Conservation (phyloP, 2,329 filamentous ascomycete species). For the Raffaelea arxii region DNA sequence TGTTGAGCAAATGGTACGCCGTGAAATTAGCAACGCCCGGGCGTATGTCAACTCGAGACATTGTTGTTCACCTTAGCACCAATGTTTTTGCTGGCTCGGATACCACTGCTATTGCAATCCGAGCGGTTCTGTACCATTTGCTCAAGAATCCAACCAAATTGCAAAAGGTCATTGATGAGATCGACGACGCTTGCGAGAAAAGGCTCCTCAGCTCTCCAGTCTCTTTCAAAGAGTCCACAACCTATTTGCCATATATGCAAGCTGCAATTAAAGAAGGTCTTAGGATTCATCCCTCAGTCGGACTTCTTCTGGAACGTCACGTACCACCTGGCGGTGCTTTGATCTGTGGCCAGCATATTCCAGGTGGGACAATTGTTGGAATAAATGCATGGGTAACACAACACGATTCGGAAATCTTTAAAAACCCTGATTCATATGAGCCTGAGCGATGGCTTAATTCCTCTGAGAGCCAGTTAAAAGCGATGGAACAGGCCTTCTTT, state of each 20-base stretch:
- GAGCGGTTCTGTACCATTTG: conserved; percentile 25
- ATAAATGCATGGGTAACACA: conserved; percentile 30
- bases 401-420: conserved; percentile 33
- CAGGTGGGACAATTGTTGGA: conserved; percentile 27
- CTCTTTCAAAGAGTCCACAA: conserved; percentile 13
- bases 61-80: background rate
- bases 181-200: conserved; percentile 20
- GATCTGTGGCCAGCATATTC: conserved; percentile 19
- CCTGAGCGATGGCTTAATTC: conserved; percentile 38
- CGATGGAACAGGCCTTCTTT: background rate
- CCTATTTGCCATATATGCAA: conserved; percentile 34
- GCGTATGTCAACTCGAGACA: background rate
- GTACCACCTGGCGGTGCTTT: conserved; percentile 29
- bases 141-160: conserved; percentile 19
- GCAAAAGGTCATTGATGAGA: conserved; percentile 21
- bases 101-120: conserved; percentile 23
- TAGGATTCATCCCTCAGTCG: conserved; percentile 38
- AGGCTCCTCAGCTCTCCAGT: conserved; percentile 2
- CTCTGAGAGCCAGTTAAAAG: conserved; percentile 14
- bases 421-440: conserved; percentile 31
- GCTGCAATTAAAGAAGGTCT: conserved; percentile 42
- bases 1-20: background rate
- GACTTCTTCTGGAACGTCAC: conserved; percentile 37
- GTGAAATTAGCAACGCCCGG: background rate
- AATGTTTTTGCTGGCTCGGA: conserved; percentile 14